phyloP scores from a whole-genome alignment of 2,329 filamentous ascomycete species.

The Aspergillus caelatus region DNA sequence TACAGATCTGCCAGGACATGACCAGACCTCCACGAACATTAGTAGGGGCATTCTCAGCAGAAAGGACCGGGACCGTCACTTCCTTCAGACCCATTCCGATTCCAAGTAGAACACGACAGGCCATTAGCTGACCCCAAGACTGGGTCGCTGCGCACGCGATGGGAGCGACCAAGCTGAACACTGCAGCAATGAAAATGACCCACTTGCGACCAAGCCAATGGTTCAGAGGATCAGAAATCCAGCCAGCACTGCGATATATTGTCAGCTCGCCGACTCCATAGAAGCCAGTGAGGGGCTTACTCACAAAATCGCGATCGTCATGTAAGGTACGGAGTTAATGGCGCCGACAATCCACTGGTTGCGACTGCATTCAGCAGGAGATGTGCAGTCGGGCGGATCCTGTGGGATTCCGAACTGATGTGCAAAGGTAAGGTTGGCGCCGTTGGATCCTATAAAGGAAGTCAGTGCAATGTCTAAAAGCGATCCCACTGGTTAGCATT shows the following conservation, averaged over 20 bases:
- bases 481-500: slow-evolving; percentile 19
- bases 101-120: slow-evolving; percentile 60
- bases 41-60: slow-evolving; percentile 59
- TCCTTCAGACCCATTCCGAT: slow-evolving; percentile 64
- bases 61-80: slow-evolving; percentile 59
- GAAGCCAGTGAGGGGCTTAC: not conserved
- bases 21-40: slow-evolving; percentile 59
- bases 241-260: slow-evolving; percentile 57
- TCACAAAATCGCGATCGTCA: not conserved
- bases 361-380: slow-evolving; percentile 35
- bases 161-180: slow-evolving; percentile 68
- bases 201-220: slow-evolving; percentile 62
- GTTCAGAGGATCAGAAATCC: slow-evolving; percentile 69
- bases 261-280: not conserved
- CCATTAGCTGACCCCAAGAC: slow-evolving; percentile 61
- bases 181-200: slow-evolving; percentile 64
- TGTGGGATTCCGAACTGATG: slow-evolving; percentile 49
- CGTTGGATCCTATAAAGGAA: slow-evolving; percentile 1
- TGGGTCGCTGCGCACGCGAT: slow-evolving; percentile 66
- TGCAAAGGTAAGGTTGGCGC: slow-evolving; percentile 56
- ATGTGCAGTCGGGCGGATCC: slow-evolving; percentile 13
- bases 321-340: slow-evolving; percentile 56
- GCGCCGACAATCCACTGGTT: slow-evolving; percentile 66
- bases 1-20: slow-evolving; percentile 57
- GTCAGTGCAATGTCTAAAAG: not conserved